These are phyloP conservation scores for Verticillium nubilum DNA, from an alignment of 2,329 filamentous ascomycete genomes.

Conservation along the genomic window DNA sequence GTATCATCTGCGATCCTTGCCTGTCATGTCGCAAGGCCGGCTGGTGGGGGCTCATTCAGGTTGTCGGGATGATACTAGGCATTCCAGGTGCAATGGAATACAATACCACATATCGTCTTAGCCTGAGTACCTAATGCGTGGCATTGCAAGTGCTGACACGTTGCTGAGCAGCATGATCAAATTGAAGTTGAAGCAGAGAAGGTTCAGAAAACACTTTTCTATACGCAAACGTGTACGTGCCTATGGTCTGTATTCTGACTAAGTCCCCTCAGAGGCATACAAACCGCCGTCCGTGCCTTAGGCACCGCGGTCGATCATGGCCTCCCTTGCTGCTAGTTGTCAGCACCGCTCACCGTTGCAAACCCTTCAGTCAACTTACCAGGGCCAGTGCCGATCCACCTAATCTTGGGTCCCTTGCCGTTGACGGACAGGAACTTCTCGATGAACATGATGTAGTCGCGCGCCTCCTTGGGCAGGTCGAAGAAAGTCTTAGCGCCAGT, in stretches of 20 bases:
- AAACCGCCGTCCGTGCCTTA: neutral
- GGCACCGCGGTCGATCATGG: constrained; percentile 45
- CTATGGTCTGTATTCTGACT: neutral
- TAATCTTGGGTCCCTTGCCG: constrained; percentile 33
- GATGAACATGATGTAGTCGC: constrained; percentile 60
- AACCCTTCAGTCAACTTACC: constrained; percentile 38
- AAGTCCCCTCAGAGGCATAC: too few species aligned
- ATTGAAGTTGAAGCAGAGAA: neutral
- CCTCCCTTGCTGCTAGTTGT: constrained; percentile 41
- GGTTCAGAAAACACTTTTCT: neutral
- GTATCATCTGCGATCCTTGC: neutral
- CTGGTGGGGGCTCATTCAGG: neutral
- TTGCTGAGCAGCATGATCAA: too few species aligned
- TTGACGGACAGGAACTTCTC: constrained; percentile 60
- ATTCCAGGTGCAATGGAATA: neutral
- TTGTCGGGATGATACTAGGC: neutral
- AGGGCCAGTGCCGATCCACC: constrained; percentile 63
- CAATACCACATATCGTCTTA: neutral
- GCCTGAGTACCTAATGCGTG: neutral
- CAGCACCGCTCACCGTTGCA: neutral
- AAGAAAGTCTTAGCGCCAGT: constrained; percentile 53
- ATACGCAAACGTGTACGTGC: neutral
- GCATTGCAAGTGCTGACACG: too few species aligned
- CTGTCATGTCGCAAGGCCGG: neutral
- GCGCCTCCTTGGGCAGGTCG: constrained; percentile 59